Conservation (phyloP, 768 basidiomycete species). For the Tricholoma hemisulphureum region DNA sequence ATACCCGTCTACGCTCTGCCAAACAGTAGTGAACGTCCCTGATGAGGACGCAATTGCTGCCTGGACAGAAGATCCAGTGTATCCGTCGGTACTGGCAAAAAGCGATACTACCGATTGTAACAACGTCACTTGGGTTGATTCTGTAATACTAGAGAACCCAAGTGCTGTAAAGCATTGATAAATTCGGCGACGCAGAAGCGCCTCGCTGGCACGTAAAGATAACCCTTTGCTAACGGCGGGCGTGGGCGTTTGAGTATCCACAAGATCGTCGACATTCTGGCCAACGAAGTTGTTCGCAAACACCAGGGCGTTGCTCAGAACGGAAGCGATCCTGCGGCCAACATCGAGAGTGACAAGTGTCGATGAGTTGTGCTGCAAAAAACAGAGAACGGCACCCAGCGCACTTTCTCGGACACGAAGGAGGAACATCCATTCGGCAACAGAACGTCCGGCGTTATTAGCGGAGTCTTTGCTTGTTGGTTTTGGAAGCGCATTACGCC, state of each 20-base stretch:
- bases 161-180: slow-evolving; percentile 88
- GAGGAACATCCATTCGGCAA: slow-evolving; percentile 87
- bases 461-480: slow-evolving; percentile 83
- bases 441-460: slow-evolving; percentile 56
- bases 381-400: slow-evolving; percentile 83
- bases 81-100: slow-evolving; percentile 86
- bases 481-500: slow-evolving; percentile 97
- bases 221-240: slow-evolving; percentile 41
- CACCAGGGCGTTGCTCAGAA: slow-evolving; percentile 85
- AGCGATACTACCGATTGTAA: slow-evolving; percentile 78
- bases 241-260: slow-evolving; percentile 38
- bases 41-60: slow-evolving; percentile 87
- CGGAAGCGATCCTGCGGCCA: slow-evolving; percentile 79
- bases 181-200: slow-evolving; percentile 77
- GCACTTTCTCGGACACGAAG: slow-evolving; percentile 89
- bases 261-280: slow-evolving; percentile 64
- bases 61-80: slow-evolving; percentile 80
- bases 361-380: slow-evolving; percentile 75
- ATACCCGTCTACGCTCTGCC: slow-evolving; percentile 86
- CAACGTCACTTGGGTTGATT: slow-evolving; percentile 76
- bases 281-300: slow-evolving; percentile 84
- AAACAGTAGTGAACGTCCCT: slow-evolving; percentile 80
- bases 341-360: slow-evolving; percentile 87
- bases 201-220: slow-evolving; percentile 74
- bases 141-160: slow-evolving; percentile 75